Evolutionary conservation across 164 flowering plant species (phyloP), one percentile per base, ranked within the genome.

Genomic region (Houttuynia cordata): DNA sequence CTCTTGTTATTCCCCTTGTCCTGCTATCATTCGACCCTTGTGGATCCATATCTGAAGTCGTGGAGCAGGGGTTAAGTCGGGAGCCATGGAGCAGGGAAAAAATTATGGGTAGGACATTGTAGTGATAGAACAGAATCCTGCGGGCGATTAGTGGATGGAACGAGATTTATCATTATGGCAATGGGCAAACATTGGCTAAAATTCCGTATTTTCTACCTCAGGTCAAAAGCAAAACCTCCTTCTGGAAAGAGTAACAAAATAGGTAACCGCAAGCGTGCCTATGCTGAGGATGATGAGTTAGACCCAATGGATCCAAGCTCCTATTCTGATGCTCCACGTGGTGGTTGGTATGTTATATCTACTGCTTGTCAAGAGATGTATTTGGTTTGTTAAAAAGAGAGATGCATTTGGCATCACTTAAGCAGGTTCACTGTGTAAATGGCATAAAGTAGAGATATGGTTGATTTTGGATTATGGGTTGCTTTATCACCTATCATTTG

Each of bases 271-370:
- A 94, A 84, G 66, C 87, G 89, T 56, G 54, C 18, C 55, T 53
- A 78, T 58, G 20, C 70, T 42, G 97, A 90, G 71, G 99, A 93
- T 73, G 96, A 90, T 69, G 99, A 90, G 67, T 73, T 93, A 74
- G 99, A 90, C 78, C 99, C 99, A 2, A 93, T 90, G 99, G 99
- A 93, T 64, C 99, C 99, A 45, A 93, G 99, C 73, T 80, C 99
- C 45, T 94, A 91, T 71, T 94, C 99, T 53, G 99, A 94, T 77
- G 99, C 99, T 71, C 99, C 99, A 52, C 97, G 99, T 64, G 99
- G 99, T 71, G 99, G 99, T 71, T 94, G 97, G 99, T 94, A 82
- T 63, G 80, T 63, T 51, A 3, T 52, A 42, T 14, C 37, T 30
- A 30, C 6, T 2, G 12, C 49, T 45, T 45, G 13, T 2, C 49